Conservation (phyloP, 352 stramenopile species). For the Globisporangium orthogonon region DNA sequence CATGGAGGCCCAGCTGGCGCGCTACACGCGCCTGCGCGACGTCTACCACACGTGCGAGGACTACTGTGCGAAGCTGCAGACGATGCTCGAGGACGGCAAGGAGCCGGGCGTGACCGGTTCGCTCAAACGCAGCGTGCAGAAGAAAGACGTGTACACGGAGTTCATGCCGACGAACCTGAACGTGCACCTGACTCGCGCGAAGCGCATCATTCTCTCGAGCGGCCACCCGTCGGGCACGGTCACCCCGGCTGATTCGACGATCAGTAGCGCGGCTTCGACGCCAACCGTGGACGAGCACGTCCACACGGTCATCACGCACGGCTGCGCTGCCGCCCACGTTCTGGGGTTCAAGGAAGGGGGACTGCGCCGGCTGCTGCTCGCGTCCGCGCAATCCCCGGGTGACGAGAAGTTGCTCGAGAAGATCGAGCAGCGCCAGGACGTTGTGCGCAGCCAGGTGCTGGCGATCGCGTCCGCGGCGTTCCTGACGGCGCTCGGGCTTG, state of each 20-base stretch:
- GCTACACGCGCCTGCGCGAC: conserved; percentile 55
- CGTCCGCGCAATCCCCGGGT: conserved; percentile 34
- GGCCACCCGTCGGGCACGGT: conserved; percentile 6
- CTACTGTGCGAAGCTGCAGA: conserved; percentile 54
- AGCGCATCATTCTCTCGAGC: conserved; percentile 42
- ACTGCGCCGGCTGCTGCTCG: conserved; percentile 48
- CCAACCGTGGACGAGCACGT: conserved; percentile 42
- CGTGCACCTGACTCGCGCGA: conserved; percentile 69
- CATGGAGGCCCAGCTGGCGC: conserved; percentile 41
- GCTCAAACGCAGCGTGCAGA: conserved; percentile 81
- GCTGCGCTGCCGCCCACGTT: conserved; percentile 68
- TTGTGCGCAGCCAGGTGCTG: conserved; percentile 73
- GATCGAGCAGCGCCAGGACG: conserved; percentile 76
- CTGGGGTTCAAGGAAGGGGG: conserved; percentile 85
- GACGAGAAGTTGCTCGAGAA: conserved; percentile 46
- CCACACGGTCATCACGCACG: conserved; percentile 73
- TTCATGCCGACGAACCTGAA: conserved; percentile 88
- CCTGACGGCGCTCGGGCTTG: conserved; percentile 59
- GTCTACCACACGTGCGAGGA: conserved; percentile 66
- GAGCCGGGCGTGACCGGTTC: conserved; percentile 80
- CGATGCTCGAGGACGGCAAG: conserved; percentile 66
- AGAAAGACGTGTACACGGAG: conserved; percentile 77
- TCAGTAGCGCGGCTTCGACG: conserved; percentile 11
- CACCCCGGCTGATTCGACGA: conserved; percentile 22
- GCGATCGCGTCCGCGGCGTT: conserved; percentile 68